phyloP scores from a whole-genome alignment of 2,329 filamentous ascomycete genomes.

The Fusarium succisae region DNA sequence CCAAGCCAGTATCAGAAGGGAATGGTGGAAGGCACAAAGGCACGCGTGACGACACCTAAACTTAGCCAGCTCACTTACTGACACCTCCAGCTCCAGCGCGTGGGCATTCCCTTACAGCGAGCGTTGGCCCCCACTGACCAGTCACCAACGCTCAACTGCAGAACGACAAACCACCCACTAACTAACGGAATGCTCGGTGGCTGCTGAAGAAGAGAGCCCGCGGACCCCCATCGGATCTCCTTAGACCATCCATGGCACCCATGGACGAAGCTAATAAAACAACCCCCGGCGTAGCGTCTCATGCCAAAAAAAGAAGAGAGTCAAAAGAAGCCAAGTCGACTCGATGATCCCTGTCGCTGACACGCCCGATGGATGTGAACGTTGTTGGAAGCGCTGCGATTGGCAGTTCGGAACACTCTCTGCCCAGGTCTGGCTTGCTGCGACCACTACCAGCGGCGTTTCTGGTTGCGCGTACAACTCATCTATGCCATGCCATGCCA shows the following conservation, averaged over 20 bases:
- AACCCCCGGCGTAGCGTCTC: conserved; percentile 26
- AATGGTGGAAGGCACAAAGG: conserved; percentile 12
- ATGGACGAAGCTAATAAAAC: conserved; percentile 23
- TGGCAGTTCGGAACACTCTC: conserved; percentile 11
- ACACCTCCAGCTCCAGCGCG: conserved; percentile 2
- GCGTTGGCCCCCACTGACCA: conserved; percentile 24
- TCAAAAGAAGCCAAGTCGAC: conserved; percentile 11
- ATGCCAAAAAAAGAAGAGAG: conserved; percentile 29
- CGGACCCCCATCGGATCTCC: not conserved
- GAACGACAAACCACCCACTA: conserved; percentile 1
- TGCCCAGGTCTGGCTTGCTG: conserved; percentile 28
- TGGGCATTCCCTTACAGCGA: conserved; percentile 12
- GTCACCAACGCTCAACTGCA: conserved; percentile 21
- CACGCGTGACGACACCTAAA: conserved; percentile 20
- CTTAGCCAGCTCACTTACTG: not conserved
- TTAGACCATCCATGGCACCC: not conserved
- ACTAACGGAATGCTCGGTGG: conserved; percentile 16
- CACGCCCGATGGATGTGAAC: conserved; percentile 26
- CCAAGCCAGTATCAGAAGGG: conserved; percentile 25
- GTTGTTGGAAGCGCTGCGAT: conserved; percentile 20
- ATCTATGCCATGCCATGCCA: not conserved
- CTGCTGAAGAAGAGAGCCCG: not conserved
- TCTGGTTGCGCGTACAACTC: conserved; percentile 26
- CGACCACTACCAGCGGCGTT: conserved; percentile 30
- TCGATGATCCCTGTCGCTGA: conserved; percentile 26